Evolutionary conservation across 2,329 filamentous ascomycete species (phyloP).

Genomic region (Chaetomiaceae sp.): DNA sequence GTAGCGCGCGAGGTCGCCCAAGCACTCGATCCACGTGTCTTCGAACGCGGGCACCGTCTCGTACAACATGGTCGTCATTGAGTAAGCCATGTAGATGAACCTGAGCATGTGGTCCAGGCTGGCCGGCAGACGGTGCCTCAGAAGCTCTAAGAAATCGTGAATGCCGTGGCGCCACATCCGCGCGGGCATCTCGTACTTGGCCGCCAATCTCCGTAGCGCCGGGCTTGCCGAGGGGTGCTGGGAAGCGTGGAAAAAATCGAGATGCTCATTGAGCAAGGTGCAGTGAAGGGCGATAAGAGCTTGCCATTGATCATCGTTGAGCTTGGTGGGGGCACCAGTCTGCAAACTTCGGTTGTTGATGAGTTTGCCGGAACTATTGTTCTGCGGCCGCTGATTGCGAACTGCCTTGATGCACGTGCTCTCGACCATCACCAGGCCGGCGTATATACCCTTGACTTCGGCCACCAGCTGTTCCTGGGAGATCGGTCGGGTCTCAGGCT

Average conservation of each 20-base stretch:
- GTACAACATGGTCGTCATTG: slow-evolving; percentile 79
- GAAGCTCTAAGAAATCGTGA: slow-evolving; percentile 72
- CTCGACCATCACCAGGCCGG: slow-evolving; percentile 79
- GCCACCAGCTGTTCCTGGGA: slow-evolving; percentile 71
- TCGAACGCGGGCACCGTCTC: slow-evolving; percentile 79
- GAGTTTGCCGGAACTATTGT: slow-evolving; percentile 38
- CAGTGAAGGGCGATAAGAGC: slow-evolving; percentile 75
- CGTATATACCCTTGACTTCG: slow-evolving; percentile 80
- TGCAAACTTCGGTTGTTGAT: slow-evolving; percentile 45
- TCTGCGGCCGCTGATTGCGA: slow-evolving; percentile 48
- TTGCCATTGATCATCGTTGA: slow-evolving; percentile 71
- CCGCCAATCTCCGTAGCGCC: slow-evolving; percentile 60
- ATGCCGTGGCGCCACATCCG: slow-evolving; percentile 94
- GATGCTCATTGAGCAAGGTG: slow-evolving; percentile 73
- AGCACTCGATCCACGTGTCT: slow-evolving; percentile 89
- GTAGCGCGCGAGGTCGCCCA: slow-evolving; percentile 76
- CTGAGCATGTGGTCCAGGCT: slow-evolving; percentile 84
- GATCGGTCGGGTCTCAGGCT: slow-evolving; percentile 62
- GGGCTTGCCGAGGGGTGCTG: slow-evolving; percentile 75
- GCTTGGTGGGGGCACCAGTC: slow-evolving; percentile 35
- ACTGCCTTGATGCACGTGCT: slow-evolving; percentile 82
- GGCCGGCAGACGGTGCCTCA: slow-evolving; percentile 66
- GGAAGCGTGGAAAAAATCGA: slow-evolving; percentile 79
- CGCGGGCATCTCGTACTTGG: slow-evolving; percentile 85
- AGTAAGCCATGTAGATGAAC: slow-evolving; percentile 85